Evolutionary conservation across 1,139 yeast species (phyloP).

Genomic region (Saccharomyces uvarum): DNA sequence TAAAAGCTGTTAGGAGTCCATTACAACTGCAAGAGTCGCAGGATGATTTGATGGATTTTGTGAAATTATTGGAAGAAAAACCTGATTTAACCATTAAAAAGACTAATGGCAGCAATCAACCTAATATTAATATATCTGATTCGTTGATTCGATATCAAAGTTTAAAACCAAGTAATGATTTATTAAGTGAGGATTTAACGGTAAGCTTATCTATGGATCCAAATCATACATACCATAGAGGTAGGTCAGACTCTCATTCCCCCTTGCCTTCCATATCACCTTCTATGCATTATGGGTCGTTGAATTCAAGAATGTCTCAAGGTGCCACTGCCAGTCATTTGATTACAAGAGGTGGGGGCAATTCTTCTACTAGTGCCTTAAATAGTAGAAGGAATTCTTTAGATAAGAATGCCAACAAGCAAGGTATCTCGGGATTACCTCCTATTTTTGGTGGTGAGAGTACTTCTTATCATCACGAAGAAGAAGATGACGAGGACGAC

Average conservation of each 20-base stretch:
- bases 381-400: conserved; percentile 19
- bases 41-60: conserved; percentile 75
- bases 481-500: conserved; percentile 15
- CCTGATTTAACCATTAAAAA: conserved; percentile 47
- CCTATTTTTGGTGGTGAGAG: conserved; percentile 13
- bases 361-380: conserved; percentile 6
- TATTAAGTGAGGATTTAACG: conserved; percentile 37
- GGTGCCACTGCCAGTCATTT: conserved; percentile 10
- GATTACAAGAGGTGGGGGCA: conserved; percentile 20
- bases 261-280: conserved; percentile 32
- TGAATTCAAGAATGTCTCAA: conserved; percentile 40
- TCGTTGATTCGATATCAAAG: conserved; percentile 42
- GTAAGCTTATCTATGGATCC: conserved; percentile 35
- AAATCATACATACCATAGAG: conserved; percentile 1
- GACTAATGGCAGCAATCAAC: conserved; percentile 26
- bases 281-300: conserved; percentile 36
- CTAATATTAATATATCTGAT: conserved; percentile 28
- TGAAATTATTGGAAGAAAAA: conserved; percentile 68
- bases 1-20: conserved; percentile 10
- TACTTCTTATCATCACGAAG: conserved; percentile 17
- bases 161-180: conserved; percentile 40
- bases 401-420: conserved; percentile 9
- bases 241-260: conserved; percentile 25
- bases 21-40: conserved; percentile 25
- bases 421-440: conserved; percentile 11